Conservation (phyloP, 345 rosid genomes). For the Bruguiera parviflora region DNA sequence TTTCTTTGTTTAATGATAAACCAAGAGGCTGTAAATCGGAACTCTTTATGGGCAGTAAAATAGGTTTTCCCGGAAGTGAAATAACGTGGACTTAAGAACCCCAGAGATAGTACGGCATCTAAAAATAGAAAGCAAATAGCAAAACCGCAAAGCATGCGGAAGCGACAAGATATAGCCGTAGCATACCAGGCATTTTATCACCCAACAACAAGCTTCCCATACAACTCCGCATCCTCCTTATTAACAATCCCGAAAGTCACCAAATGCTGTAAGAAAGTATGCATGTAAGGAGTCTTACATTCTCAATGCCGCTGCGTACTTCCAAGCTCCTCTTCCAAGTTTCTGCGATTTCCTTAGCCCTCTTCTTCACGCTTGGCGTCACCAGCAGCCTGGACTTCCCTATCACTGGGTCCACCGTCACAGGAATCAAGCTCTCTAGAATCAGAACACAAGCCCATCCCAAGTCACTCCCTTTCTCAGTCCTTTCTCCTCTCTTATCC, state of each 20-base stretch:
- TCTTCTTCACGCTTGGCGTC: slow-evolving; percentile 63
- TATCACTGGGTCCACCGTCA: slow-evolving; percentile 80
- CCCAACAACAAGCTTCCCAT: slow-evolving; percentile 91
- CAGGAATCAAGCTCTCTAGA: slow-evolving; percentile 84
- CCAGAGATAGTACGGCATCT: no score
- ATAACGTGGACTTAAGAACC: no score
- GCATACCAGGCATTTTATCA: slow-evolving; percentile 90
- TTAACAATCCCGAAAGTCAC: slow-evolving; percentile 88
- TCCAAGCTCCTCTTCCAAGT: slow-evolving; percentile 88
- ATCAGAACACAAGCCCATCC: slow-evolving; percentile 97
- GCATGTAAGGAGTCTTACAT: slow-evolving; percentile 97
- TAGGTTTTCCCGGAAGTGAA: no score
- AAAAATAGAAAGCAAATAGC: neutral
- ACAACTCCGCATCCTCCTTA: slow-evolving; percentile 66
- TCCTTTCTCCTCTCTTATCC: slow-evolving; percentile 53
- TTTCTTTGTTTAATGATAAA: no score
- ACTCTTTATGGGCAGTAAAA: no score
- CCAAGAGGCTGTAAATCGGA: no score
- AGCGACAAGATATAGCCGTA: neutral
- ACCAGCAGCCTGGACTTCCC: slow-evolving; percentile 77
- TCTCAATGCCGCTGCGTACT: slow-evolving; percentile 85
- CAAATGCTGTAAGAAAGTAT: slow-evolving; percentile 91
- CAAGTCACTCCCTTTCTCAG: slow-evolving; percentile 52
- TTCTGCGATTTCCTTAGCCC: slow-evolving; percentile 80
- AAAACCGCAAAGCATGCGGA: neutral